phyloP scores from a whole-genome alignment of 768 basidiomycete genomes.

The Naganishia vishniacii region DNA sequence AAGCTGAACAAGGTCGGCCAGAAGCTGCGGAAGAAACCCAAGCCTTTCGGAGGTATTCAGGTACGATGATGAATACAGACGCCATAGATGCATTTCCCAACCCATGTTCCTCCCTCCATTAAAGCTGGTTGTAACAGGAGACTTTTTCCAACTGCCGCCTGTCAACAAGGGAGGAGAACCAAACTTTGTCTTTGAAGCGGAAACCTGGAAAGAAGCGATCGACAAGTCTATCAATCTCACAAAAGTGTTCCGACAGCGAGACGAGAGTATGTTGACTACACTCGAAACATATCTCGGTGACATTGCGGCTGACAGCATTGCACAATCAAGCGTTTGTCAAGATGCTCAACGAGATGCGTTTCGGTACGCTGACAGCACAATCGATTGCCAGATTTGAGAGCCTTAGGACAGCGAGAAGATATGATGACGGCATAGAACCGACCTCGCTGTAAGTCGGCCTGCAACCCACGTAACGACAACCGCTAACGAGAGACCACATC shows the following conservation, averaged over 20 bases:
- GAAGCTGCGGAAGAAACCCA: slow-evolving; percentile 57
- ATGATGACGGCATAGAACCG: slow-evolving; percentile 74
- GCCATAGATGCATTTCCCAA: neutral
- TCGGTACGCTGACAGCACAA: slow-evolving; percentile 61
- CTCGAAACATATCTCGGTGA: no score
- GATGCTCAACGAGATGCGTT: slow-evolving; percentile 99
- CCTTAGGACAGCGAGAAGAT: slow-evolving; percentile 65
- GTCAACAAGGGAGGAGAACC: slow-evolving; percentile 62
- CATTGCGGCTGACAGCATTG: neutral
- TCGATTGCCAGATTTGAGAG: slow-evolving; percentile 68
- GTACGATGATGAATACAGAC: slow-evolving; percentile 46
- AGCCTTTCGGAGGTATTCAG: slow-evolving; percentile 91
- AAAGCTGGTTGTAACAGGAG: slow-evolving; percentile 85
- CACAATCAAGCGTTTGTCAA: slow-evolving; percentile 68
- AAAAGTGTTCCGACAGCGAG: slow-evolving; percentile 89
- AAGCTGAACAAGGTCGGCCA: slow-evolving; percentile 72
- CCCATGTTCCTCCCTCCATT: slow-evolving; percentile 32
- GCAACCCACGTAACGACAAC: neutral
- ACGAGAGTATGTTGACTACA: slow-evolving; percentile 60
- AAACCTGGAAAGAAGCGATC: slow-evolving; percentile 67
- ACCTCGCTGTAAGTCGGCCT: slow-evolving; percentile 71
- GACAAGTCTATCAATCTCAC: slow-evolving; percentile 83
- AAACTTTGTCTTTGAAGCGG: slow-evolving; percentile 89
- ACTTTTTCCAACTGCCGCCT: slow-evolving; percentile 97
- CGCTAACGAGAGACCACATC: neutral